Conservation (phyloP, 1,284 basidiomycete genomes). For the Gastroboletus turbinatus region DNA sequence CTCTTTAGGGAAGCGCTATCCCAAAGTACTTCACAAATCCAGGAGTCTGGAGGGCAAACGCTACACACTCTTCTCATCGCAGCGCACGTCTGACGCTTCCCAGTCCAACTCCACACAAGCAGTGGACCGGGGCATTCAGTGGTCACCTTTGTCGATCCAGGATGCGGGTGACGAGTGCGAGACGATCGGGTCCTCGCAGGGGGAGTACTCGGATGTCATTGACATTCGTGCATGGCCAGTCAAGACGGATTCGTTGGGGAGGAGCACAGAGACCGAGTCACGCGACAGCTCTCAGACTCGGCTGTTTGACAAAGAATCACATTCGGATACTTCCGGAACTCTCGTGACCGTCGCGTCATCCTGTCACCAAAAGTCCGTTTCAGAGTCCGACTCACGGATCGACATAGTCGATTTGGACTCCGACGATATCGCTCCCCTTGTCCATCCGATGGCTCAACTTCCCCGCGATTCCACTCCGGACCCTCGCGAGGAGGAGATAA, state of each 20-base stretch:
- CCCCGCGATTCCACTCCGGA: neutral
- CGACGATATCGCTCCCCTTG: neutral
- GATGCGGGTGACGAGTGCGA: neutral
- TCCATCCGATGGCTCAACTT: constrained; percentile 11
- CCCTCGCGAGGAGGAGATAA: constrained; percentile 34
- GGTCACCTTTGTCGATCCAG: neutral
- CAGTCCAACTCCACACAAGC: neutral
- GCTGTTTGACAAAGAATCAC: constrained; percentile 2
- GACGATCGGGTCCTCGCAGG: neutral
- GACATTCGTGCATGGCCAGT: constrained; percentile 21
- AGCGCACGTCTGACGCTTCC: neutral
- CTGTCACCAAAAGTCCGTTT: constrained; percentile 6
- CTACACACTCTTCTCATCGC: constrained; percentile 17
- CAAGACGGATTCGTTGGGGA: neutral
- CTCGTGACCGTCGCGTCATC: constrained; percentile 14
- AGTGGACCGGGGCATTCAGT: neutral
- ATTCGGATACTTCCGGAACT: constrained; percentile 28
- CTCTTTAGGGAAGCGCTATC: constrained; percentile 1
- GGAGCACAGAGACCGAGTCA: neutral
- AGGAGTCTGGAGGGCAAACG: constrained; percentile 10
- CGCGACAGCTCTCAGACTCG: neutral
- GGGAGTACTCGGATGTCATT: constrained; percentile 19
- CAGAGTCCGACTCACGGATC: constrained; percentile 11
- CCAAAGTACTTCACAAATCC: constrained; percentile 11
- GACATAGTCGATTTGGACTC: constrained; percentile 9